A percentile compares a stretch with the other conserved stretches of the same genome.
Conservation (phyloP, 228 moss, liverwort and hornwort species). For the Sphagnum fallax region DNA sequence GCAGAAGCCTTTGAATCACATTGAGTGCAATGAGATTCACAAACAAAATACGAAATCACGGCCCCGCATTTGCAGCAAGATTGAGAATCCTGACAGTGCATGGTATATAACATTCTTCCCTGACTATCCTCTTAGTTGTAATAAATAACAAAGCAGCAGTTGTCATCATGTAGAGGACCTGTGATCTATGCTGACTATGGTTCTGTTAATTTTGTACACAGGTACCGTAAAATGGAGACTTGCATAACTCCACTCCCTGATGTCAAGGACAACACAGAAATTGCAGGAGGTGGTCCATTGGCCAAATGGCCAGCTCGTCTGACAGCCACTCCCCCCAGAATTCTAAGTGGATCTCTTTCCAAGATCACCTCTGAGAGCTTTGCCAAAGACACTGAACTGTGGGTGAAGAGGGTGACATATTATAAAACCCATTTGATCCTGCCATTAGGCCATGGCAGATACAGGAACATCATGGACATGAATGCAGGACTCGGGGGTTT, state of each 20-base stretch:
- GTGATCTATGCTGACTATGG: background rate
- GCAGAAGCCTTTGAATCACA: slow-evolving; percentile 86
- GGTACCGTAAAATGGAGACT: slow-evolving; percentile 91
- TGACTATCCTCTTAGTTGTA: background rate
- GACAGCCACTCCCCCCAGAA: slow-evolving; percentile 72
- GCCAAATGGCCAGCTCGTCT: slow-evolving; percentile 82
- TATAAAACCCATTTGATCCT: slow-evolving; percentile 64
- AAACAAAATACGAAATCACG: slow-evolving; percentile 36
- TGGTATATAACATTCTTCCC: slow-evolving; percentile 33
- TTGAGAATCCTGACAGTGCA: slow-evolving; percentile 79
- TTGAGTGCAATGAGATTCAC: slow-evolving; percentile 50
- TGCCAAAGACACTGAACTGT: slow-evolving; percentile 51
- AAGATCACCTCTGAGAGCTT: slow-evolving; percentile 59
- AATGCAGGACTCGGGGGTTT: slow-evolving; percentile 86
- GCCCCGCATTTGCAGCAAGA: slow-evolving; percentile 76
- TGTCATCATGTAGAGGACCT: background rate
- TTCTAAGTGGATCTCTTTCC: slow-evolving; percentile 67
- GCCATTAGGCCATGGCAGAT: slow-evolving; percentile 59
- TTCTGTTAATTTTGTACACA: slow-evolving; percentile 4
- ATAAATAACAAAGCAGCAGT: background rate
- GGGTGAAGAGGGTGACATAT: slow-evolving; percentile 60
- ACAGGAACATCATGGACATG: slow-evolving; percentile 99
- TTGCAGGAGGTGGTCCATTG: slow-evolving; percentile 57
- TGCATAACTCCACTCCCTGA: slow-evolving; percentile 86
- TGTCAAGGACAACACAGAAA: slow-evolving; percentile 38